A percentile compares a stretch with the other conserved stretches of the same genome.
Conservation (phyloP, 73 alveolate genomes). For the Paramecium pentaurelia region DNA sequence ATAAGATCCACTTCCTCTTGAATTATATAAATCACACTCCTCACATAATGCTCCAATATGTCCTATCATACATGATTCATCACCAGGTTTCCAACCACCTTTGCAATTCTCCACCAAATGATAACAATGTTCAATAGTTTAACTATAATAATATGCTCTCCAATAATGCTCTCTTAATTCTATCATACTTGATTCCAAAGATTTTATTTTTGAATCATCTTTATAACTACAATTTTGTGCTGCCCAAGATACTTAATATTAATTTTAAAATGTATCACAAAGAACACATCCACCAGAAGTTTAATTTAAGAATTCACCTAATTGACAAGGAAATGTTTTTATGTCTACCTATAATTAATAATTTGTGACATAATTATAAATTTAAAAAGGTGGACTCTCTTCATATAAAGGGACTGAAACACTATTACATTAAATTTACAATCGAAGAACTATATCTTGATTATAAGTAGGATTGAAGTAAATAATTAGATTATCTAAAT, state of each 20-base stretch:
- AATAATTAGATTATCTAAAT: neutral
- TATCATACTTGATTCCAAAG: neutral
- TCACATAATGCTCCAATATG: conserved; percentile 50
- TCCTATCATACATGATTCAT: neutral
- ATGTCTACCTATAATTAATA: neutral
- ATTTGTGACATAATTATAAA: neutral
- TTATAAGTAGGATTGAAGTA: neutral
- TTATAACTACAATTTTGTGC: neutral
- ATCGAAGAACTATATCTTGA: neutral
- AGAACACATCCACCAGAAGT: neutral
- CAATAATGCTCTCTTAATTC: neutral
- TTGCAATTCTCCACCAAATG: neutral
- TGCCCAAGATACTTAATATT: neutral
- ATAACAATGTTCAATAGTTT: neutral
- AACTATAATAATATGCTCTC: conserved; percentile 10
- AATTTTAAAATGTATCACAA: neutral
- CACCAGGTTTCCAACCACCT: conserved; percentile 52
- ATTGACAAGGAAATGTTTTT: neutral
- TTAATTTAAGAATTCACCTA: neutral
- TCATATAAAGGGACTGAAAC: neutral
- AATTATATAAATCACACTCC: neutral
- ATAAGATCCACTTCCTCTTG: neutral
- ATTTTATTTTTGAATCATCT: neutral
- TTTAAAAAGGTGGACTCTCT: neutral
- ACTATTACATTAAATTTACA: neutral